These are phyloP conservation scores for Carallia brachiata DNA, from an alignment of 345 rosid species.

Conservation along the genomic window DNA sequence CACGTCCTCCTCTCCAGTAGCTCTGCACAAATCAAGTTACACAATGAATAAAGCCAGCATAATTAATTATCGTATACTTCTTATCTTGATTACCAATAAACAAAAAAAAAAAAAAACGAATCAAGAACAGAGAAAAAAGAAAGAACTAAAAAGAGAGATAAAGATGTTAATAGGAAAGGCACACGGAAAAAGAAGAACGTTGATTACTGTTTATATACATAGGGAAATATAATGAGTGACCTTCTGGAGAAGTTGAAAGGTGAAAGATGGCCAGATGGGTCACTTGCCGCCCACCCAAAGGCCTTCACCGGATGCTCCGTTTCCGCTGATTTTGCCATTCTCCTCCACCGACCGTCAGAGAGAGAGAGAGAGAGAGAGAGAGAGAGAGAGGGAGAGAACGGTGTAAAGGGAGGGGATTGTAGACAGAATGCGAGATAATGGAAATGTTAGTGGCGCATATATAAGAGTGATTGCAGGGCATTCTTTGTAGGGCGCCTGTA, in stretches of 20 bases:
- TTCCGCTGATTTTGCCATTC: slow-evolving; percentile 26
- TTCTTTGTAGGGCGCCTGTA: no score
- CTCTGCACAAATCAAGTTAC: background rate
- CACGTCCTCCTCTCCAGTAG: slow-evolving; percentile 20
- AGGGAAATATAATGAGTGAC: slow-evolving; percentile 8
- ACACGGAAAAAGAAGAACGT: no score
- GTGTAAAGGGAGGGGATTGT: no score
- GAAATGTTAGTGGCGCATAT: no score
- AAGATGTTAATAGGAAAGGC: no score
- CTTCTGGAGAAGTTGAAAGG: slow-evolving; percentile 53
- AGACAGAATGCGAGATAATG: no score
- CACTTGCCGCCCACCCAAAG: slow-evolving; percentile 53
- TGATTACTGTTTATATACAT: background rate
- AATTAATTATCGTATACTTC: no score
- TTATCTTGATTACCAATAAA: background rate
- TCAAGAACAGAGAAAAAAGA: background rate
- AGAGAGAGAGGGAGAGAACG: no score
- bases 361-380: background rate
- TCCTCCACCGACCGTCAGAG: background rate
- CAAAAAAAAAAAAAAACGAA: no score
- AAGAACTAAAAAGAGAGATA: no score
- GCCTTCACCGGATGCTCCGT: slow-evolving; percentile 30
- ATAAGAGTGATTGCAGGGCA: no score
- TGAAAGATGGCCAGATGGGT: slow-evolving; percentile 42
- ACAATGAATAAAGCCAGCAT: background rate